Evolutionary conservation across 352 stramenopile species (phyloP).

Genomic region (Aphanomyces euteiches): DNA sequence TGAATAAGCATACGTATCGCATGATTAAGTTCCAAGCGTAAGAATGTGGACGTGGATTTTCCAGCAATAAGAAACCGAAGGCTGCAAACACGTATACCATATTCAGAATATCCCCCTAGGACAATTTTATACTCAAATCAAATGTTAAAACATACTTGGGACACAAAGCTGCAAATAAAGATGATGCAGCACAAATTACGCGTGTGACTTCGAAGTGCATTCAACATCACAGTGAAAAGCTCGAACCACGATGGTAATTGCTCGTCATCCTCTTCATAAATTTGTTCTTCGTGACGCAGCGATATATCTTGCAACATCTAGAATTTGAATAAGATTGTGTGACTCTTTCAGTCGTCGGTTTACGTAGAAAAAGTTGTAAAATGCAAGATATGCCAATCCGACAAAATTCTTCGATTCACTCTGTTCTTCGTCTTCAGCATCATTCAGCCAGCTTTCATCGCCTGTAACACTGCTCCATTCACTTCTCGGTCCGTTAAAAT

Average conservation of each 20-base stretch:
- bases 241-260: slow-evolving; percentile 39
- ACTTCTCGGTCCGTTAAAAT: slow-evolving; percentile 32
- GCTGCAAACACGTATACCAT: slow-evolving; percentile 66
- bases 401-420: slow-evolving; percentile 42
- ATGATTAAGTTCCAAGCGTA: slow-evolving; percentile 68
- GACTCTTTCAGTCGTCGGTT: neutral
- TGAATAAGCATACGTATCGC: slow-evolving; percentile 54
- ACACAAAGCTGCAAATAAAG: slow-evolving; percentile 67
- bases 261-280: slow-evolving; percentile 71
- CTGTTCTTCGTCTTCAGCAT: slow-evolving; percentile 78
- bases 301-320: slow-evolving; percentile 61
- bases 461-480: slow-evolving; percentile 84
- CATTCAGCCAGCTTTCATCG: slow-evolving; percentile 74
- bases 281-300: slow-evolving; percentile 57
- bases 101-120: slow-evolving; percentile 76
- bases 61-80: slow-evolving; percentile 71
- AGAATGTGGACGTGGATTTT: slow-evolving; percentile 71
- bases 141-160: slow-evolving; percentile 44
- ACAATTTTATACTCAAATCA: neutral
- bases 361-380: slow-evolving; percentile 64
- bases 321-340: neutral
- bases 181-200: slow-evolving; percentile 54
- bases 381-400: slow-evolving; percentile 50
- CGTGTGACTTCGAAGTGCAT: slow-evolving; percentile 65
- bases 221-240: slow-evolving; percentile 57